Conservation (phyloP, 192 early-diverging fungal species). For the Entomortierella parvispora region DNA sequence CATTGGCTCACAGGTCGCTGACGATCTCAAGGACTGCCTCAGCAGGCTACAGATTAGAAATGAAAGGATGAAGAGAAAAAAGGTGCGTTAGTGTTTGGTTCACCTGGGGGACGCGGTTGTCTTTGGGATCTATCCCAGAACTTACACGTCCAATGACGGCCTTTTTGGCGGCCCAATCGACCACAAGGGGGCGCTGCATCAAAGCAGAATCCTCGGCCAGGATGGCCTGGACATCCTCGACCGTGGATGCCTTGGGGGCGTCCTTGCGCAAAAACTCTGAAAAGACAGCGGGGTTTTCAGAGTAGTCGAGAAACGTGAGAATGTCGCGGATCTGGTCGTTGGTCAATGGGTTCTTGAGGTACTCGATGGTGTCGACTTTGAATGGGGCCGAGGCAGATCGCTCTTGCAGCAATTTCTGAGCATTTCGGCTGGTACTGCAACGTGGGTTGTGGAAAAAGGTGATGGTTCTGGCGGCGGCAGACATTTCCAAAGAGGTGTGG, state of each 20-base stretch:
- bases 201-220: conserved; percentile 23
- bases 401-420: conserved; percentile 20
- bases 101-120: background rate
- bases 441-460: conserved; percentile 47
- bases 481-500: background rate
- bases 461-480: conserved; percentile 9
- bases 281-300: conserved; percentile 22
- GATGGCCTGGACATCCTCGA: conserved; percentile 27
- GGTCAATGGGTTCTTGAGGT: conserved; percentile 22
- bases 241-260: conserved; percentile 19
- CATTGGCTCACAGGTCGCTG: background rate
- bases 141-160: conserved; percentile 46
- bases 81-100: background rate
- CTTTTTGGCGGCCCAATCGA: conserved; percentile 38
- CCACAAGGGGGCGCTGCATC: conserved; percentile 39
- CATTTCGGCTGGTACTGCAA: conserved; percentile 32
- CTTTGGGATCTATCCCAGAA: background rate
- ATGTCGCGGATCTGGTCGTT: conserved; percentile 25
- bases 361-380: conserved; percentile 37
- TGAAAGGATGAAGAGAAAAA: background rate
- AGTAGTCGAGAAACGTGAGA: conserved; percentile 25
- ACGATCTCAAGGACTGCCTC: conserved; percentile 27
- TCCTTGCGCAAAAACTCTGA: conserved; percentile 36
- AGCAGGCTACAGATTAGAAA: conserved; percentile 3
- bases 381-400: conserved; percentile 9